phyloP scores from a whole-genome alignment of 768 basidiomycete genomes.

The Russula sp. region DNA sequence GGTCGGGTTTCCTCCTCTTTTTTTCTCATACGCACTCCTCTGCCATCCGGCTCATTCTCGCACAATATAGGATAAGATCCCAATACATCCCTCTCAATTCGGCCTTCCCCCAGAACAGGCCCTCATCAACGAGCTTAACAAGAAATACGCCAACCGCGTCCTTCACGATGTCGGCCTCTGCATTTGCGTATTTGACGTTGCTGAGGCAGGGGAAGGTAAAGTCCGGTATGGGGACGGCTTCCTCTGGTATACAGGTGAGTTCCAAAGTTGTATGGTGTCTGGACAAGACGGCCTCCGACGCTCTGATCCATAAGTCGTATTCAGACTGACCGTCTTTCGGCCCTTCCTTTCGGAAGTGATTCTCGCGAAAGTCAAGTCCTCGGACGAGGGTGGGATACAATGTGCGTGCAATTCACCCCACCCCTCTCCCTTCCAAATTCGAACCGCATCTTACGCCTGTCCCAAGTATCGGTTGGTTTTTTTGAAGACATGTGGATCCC shows the following conservation, averaged over 20 bases:
- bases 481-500: conserved; percentile 94
- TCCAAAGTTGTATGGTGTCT: background rate
- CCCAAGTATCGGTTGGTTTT: conserved; percentile 77
- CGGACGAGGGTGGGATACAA: conserved; percentile 79
- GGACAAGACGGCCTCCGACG: background rate
- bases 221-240: conserved; percentile 93
- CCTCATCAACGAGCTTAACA: conserved; percentile 81
- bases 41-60: background rate
- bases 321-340: conserved; percentile 85
- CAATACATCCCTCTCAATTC: conserved; percentile 85
- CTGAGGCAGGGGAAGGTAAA: conserved; percentile 84
- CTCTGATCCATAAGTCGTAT: conserved; percentile 51
- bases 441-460: background rate
- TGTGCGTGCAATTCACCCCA: conserved; percentile 40
- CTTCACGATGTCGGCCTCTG: conserved; percentile 90
- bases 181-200: conserved; percentile 83
- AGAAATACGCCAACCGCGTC: conserved; percentile 91
- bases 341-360: conserved; percentile 90
- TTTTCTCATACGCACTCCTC: background rate
- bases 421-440: background rate
- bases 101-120: conserved; percentile 71
- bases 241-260: conserved; percentile 87
- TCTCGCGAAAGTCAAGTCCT: conserved; percentile 81
- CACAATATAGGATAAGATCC: conserved; percentile 79
- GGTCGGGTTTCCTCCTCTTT: conserved; percentile 18